Percentiles rank a stretch among this genome's conserved stretches.
Conservation (phyloP, 305 asterid genomes). For the Fraxinus dipetala region DNA sequence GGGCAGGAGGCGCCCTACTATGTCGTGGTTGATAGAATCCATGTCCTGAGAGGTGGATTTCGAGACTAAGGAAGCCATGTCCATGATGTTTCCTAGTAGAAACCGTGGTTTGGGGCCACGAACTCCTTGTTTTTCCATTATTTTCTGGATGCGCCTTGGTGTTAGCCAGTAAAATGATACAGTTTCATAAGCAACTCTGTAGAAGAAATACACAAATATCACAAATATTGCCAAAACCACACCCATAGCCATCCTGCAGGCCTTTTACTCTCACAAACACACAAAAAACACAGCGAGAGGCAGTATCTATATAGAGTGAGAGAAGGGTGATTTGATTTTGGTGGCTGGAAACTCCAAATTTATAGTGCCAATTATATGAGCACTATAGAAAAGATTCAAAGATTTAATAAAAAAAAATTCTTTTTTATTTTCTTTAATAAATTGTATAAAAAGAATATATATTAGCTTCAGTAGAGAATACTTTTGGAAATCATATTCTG, state of each 20-base stretch:
- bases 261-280: not conserved
- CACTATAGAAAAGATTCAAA: not conserved
- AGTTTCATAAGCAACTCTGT: slow-evolving; percentile 43
- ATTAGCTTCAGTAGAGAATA: too few species aligned
- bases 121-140: slow-evolving; percentile 81
- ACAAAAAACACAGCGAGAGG: not conserved
- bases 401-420: too few species aligned
- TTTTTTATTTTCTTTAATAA: too few species aligned
- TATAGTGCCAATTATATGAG: not conserved
- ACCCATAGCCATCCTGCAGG: slow-evolving; percentile 34
- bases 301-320: not conserved
- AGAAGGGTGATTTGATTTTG: not conserved
- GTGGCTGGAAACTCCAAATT: not conserved
- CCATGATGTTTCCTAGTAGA: slow-evolving; percentile 74
- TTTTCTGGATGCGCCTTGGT: slow-evolving; percentile 74
- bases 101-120: slow-evolving; percentile 82
- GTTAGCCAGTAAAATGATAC: slow-evolving; percentile 56
- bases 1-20: slow-evolving; percentile 80
- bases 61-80: slow-evolving; percentile 57
- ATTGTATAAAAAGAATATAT: too few species aligned
- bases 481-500: too few species aligned
- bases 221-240: slow-evolving; percentile 12
- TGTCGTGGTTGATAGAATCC: slow-evolving; percentile 60
- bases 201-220: slow-evolving; percentile 7
- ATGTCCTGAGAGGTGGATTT: slow-evolving; percentile 62